Base-by-base conservation (phyloP, 2,329 filamentous ascomycete genomes). In the Lecanoromycetidae sp. region DNA sequence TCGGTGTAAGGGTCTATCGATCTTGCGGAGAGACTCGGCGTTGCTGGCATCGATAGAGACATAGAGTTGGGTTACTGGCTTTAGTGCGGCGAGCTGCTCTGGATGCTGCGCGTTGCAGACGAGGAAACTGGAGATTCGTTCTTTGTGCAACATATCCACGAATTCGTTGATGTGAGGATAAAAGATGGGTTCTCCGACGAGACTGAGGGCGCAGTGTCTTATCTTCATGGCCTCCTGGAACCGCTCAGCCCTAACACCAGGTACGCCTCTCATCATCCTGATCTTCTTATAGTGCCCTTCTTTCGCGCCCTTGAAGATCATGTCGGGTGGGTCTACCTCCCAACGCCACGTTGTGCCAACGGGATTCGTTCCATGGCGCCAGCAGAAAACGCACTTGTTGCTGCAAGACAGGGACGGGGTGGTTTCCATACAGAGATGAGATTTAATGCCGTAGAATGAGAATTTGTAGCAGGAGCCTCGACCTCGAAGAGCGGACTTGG, bases 321-420 rank as follows among this genome's bases (percentile, higher is more conserved):
- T 65, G 20, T 94, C 83, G 0, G 90, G 88, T 0, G 86, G 82
- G 60, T 96, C 91, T 25, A 95, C 86, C 42, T 88, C 79, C 90
- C 90, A 98, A 51, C 90, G 81, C 90, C 91, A 96, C 4, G 84
- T 94, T 2, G 91, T 96, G 39, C 88, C 88, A 0, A 96, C 91
- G 0, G 90, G 90, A 62, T 96, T 98, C 0, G 91, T 96, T 44
- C 90, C 91, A 61, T 96, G 91, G 5, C 91, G 81, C 91, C 90
- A 98, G 73, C 90, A 98, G 65, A 96, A 98, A 55, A 98, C 87
- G 64, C 91, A 96, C 64, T 98, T 96, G 70, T 96, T 96, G 53
- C 84, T 91, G 72, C 90, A 98, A 8, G 87, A 94, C 3, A 98
- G 76, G 0, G 88, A 94, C 0, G 90, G 90, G 0, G 90, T 96